Conservation (phyloP, 495 filamentous ascomycete genomes). For the Cercophora newfieldiana region DNA sequence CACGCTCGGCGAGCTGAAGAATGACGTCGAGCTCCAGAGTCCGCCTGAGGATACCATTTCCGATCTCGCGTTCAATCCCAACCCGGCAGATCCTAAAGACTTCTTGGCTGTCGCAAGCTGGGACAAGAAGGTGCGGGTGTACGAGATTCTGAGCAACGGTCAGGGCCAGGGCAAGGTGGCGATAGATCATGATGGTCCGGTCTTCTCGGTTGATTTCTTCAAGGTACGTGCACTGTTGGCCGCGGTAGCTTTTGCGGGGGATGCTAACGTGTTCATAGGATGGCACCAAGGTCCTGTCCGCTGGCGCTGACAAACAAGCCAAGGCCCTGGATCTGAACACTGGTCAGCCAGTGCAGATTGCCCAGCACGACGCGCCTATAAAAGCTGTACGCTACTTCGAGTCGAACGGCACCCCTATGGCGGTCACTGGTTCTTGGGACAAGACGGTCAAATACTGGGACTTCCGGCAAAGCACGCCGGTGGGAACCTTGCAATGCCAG, state of each 20-base stretch:
- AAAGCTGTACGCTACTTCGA: constrained; percentile 76
- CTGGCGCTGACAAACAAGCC: constrained; percentile 79
- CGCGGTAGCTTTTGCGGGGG: neutral
- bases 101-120: constrained; percentile 82
- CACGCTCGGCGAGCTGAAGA: constrained; percentile 85
- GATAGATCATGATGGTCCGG: constrained; percentile 72
- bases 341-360: constrained; percentile 60
- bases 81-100: constrained; percentile 53
- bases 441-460: constrained; percentile 98
- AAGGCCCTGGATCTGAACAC: constrained; percentile 72
- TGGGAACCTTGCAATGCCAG: constrained; percentile 64
- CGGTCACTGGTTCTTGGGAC: constrained; percentile 93
- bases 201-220: constrained; percentile 76
- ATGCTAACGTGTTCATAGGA: constrained; percentile 40
- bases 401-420: constrained; percentile 57
- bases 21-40: constrained; percentile 75
- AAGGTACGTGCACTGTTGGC: constrained; percentile 62
- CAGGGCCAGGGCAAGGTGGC: constrained; percentile 69
- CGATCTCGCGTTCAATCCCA: constrained; percentile 73
- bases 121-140: constrained; percentile 91
- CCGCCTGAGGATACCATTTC: constrained; percentile 86
- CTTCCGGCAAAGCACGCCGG: constrained; percentile 61
- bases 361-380: constrained; percentile 78
- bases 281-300: constrained; percentile 73
- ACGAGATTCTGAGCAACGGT: constrained; percentile 73